Evolutionary conservation across 2,329 filamentous ascomycete genomes (phyloP).

Genomic region (Botryotinia globosa): DNA sequence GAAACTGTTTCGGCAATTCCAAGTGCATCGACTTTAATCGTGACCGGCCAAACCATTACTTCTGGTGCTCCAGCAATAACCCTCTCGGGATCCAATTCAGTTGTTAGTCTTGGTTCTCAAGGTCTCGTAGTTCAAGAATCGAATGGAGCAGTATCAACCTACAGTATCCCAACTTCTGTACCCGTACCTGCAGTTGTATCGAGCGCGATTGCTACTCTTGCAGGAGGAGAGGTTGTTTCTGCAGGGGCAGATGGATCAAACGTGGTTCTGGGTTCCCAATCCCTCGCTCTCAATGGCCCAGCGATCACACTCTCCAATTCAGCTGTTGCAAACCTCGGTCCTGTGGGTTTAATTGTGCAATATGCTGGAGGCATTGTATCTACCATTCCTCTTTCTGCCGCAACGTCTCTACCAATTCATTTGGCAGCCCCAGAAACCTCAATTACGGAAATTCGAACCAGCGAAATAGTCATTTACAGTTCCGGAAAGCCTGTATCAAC

Average conservation of each 20-base stretch:
- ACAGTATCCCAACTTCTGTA: conserved; percentile 12
- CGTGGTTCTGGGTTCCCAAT: conserved; percentile 19
- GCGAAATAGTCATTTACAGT: not conserved
- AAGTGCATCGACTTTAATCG: conserved; percentile 23
- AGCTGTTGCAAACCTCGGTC: conserved; percentile 20
- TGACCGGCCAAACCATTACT: conserved; percentile 23
- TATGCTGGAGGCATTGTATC: conserved; percentile 21
- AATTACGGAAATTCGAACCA: not conserved
- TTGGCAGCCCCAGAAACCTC: not conserved
- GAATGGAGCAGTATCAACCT: conserved; percentile 20
- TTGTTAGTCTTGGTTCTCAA: conserved; percentile 19
- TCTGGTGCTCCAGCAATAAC: conserved; percentile 23
- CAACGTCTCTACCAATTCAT: not conserved
- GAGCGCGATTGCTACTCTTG: not conserved
- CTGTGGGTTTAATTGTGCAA: conserved; percentile 22
- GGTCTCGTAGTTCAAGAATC: conserved; percentile 25
- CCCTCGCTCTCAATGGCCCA: conserved; percentile 16
- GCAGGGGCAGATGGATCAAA: not conserved
- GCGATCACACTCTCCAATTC: conserved; percentile 15
- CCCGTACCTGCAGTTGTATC: not conserved
- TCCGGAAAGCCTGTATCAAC: not conserved
- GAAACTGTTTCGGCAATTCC: conserved; percentile 23
- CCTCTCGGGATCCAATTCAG: conserved; percentile 18
- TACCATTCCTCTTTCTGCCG: conserved; percentile 15
- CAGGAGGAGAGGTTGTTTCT: conserved; percentile 8